phyloP scores from a whole-genome alignment of 495 filamentous ascomycete genomes.

The Parmelia sp. region DNA sequence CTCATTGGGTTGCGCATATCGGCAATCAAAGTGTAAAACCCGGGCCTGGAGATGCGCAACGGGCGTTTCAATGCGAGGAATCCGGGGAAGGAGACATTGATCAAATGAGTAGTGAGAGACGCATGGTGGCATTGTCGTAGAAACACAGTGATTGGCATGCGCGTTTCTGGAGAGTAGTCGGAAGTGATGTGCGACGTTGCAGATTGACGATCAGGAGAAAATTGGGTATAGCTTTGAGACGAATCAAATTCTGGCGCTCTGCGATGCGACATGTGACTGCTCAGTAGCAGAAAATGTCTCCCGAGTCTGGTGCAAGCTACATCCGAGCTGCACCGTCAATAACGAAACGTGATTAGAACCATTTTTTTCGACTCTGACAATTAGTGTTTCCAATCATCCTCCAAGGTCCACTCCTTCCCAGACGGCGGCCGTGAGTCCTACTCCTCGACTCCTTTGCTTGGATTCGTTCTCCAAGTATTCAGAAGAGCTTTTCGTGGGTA shows the following conservation, averaged over 20 bases:
- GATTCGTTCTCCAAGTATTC: neutral
- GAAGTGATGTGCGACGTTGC: neutral
- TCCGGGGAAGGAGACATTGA: neutral
- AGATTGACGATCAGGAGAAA: neutral
- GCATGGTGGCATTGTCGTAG: neutral
- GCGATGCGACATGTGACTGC: neutral
- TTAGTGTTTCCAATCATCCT: too few species aligned
- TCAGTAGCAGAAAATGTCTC: neutral
- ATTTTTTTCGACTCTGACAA: too few species aligned
- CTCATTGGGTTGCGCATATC: constrained; percentile 2
- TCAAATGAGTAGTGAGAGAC: neutral
- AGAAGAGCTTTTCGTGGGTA: neutral
- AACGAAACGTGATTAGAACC: neutral
- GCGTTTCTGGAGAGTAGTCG: neutral
- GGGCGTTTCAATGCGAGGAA: neutral
- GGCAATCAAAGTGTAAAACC: neutral
- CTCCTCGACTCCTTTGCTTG: neutral
- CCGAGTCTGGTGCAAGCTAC: neutral
- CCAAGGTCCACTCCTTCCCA: neutral
- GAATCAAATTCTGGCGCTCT: neutral
- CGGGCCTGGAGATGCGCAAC: neutral
- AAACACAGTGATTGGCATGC: neutral
- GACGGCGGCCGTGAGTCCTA: too few species aligned
- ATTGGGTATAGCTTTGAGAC: neutral
- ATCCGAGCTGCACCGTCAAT: neutral